phyloP scores from a whole-genome alignment of 106 monocot species.

The Amphibolis antarctica region DNA sequence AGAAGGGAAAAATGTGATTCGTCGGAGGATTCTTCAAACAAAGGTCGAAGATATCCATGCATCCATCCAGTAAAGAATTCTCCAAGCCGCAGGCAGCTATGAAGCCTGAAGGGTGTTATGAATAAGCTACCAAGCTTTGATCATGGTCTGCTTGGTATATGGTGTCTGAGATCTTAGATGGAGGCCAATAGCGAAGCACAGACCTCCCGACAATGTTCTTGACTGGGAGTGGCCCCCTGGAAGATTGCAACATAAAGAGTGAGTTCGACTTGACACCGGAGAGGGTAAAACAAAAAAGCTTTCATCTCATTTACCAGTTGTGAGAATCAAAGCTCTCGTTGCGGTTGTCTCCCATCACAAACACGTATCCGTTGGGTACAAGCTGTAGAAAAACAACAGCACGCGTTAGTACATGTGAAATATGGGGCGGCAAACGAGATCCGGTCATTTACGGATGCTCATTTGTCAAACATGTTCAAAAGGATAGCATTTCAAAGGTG shows the following conservation, averaged over 20 bases:
- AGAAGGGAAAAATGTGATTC: not conserved
- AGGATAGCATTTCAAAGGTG: not conserved
- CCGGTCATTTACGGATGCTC: too few species aligned
- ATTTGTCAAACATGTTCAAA: not conserved
- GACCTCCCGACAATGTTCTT: constrained; percentile 88
- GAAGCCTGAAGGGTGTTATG: constrained; percentile 8
- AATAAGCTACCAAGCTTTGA: constrained; percentile 9
- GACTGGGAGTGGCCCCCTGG: constrained; percentile 84
- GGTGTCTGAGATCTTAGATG: constrained; percentile 76
- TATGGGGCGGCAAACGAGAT: too few species aligned
- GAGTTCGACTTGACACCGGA: not conserved
- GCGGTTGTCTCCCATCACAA: constrained; percentile 88
- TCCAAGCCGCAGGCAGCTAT: not conserved
- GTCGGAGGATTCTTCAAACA: not conserved
- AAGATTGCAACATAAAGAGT: constrained; percentile 1
- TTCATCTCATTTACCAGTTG: constrained; percentile 44
- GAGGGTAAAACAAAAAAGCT: not conserved
- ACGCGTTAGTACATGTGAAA: not conserved
- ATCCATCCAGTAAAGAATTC: constrained; percentile 1
- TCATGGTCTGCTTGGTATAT: constrained; percentile 27
- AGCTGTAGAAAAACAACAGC: constrained; percentile 35
- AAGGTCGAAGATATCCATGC: not conserved
- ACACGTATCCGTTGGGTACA: constrained; percentile 82
- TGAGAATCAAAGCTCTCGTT: constrained; percentile 98
- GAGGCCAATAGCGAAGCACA: constrained; percentile 85